These are phyloP conservation scores for Dipteronia sinensis DNA, from an alignment of 345 rosid species.

Conservation along the genomic window DNA sequence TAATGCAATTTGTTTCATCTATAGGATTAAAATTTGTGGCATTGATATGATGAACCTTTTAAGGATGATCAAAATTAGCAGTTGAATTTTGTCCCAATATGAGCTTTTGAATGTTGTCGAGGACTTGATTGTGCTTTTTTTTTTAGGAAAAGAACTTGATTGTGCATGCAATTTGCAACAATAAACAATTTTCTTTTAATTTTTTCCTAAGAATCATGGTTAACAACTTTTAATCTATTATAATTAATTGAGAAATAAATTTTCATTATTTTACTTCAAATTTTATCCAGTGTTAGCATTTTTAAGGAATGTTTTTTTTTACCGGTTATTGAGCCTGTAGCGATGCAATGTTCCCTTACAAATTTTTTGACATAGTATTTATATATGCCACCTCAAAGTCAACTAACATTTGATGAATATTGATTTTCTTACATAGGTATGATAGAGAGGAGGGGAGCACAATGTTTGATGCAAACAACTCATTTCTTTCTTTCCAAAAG, in stretches of 20 bases:
- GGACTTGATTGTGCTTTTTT: background rate
- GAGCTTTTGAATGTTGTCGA: background rate
- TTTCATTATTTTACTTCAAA: background rate
- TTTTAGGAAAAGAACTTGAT: no score
- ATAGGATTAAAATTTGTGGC: background rate
- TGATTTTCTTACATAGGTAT: slow-evolving; percentile 54
- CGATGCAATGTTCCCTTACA: background rate
- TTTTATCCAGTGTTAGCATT: background rate
- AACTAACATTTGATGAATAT: slow-evolving; percentile 6
- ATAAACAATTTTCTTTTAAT: background rate
- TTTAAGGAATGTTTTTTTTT: background rate
- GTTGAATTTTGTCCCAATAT: background rate
- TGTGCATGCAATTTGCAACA: background rate
- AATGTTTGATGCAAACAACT: slow-evolving; percentile 71
- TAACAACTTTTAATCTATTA: background rate
- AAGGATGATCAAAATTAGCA: background rate
- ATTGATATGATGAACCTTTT: background rate
- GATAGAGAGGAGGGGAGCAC: slow-evolving; percentile 89
- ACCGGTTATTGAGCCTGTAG: background rate
- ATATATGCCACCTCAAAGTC: background rate
- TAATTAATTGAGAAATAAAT: background rate
- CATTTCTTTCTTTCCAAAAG: slow-evolving; percentile 79
- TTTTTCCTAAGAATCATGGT: background rate
- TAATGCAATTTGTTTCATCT: slow-evolving; percentile 4
- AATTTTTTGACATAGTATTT: slow-evolving; percentile 9